Conservation (phyloP, 768 basidiomycete species). For the Polyporus arcularius region DNA sequence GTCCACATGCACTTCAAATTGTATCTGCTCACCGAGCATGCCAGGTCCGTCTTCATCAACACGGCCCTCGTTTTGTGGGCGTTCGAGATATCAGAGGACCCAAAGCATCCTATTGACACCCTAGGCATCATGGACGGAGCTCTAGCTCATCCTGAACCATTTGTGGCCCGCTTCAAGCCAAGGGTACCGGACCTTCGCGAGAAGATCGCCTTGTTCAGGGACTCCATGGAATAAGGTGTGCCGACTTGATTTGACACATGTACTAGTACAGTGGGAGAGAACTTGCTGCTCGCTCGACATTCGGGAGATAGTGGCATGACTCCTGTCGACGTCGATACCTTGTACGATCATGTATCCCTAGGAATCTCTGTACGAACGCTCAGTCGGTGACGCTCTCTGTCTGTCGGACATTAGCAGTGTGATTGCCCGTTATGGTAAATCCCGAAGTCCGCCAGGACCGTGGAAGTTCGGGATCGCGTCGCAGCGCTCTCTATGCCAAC, state of each 20-base stretch:
- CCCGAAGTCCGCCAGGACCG: background rate
- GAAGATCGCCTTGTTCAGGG: slow-evolving; percentile 4
- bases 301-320: too few relatives aligned
- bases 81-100: slow-evolving; percentile 56
- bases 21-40: background rate
- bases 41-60: slow-evolving; percentile 63
- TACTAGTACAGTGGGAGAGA: too few relatives aligned
- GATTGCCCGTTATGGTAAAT: background rate
- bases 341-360: too few relatives aligned
- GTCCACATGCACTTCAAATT: background rate
- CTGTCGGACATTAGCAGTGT: background rate
- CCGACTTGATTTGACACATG: background rate
- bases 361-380: too few relatives aligned
- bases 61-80: slow-evolving; percentile 66
- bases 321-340: too few relatives aligned
- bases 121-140: slow-evolving; percentile 64
- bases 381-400: too few relatives aligned
- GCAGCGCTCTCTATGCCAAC: slow-evolving; percentile 13
- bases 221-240: background rate
- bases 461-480: background rate
- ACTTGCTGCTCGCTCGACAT: too few relatives aligned
- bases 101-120: slow-evolving; percentile 56
- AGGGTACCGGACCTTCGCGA: slow-evolving; percentile 31
- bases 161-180: slow-evolving; percentile 58
- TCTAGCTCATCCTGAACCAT: slow-evolving; percentile 64